Percentiles rank a stretch among this genome's conserved stretches.
Evolutionary conservation across 768 basidiomycete species (phyloP).

Genomic region (Mrakia frigida): DNA sequence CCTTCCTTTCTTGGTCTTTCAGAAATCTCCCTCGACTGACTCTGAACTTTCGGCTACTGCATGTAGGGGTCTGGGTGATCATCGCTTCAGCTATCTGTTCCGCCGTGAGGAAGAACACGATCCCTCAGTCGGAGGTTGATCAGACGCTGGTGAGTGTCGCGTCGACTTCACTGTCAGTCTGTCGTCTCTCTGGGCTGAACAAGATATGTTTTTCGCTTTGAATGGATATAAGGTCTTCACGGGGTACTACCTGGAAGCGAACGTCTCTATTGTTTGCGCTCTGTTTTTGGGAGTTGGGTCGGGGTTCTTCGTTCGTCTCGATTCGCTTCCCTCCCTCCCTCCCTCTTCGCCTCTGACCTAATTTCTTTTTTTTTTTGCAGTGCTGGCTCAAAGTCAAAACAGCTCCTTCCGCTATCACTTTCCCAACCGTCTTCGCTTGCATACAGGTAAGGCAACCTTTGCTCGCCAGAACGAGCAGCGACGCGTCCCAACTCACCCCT

Average conservation of each 20-base stretch:
- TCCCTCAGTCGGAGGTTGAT: constrained; percentile 10
- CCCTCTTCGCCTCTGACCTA: neutral
- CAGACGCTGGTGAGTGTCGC: neutral
- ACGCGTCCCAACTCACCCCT: no score
- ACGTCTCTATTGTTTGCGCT: constrained; percentile 31
- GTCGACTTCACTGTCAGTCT: neutral
- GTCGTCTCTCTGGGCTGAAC: neutral
- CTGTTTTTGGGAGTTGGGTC: constrained; percentile 27
- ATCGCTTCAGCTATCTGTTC: constrained; percentile 27
- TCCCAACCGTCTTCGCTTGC: constrained; percentile 26
- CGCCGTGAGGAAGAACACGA: neutral
- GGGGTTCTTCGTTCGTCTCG: constrained; percentile 19
- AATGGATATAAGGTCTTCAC: constrained; percentile 6
- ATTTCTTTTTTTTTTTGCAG: neutral
- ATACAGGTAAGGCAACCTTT: neutral
- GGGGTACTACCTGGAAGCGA: constrained; percentile 28
- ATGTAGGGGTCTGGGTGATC: constrained; percentile 20
- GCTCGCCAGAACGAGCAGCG: neutral
- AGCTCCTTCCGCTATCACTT: constrained; percentile 25
- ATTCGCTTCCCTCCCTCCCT: neutral
- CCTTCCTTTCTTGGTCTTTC: no score
- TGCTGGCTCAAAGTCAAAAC: constrained; percentile 32
- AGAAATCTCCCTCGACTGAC: no score
- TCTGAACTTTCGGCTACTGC: no score
- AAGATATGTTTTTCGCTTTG: neutral